Evolutionary conservation across 116 monocot species (phyloP).

Genomic region (Papilionanthe hybrid): DNA sequence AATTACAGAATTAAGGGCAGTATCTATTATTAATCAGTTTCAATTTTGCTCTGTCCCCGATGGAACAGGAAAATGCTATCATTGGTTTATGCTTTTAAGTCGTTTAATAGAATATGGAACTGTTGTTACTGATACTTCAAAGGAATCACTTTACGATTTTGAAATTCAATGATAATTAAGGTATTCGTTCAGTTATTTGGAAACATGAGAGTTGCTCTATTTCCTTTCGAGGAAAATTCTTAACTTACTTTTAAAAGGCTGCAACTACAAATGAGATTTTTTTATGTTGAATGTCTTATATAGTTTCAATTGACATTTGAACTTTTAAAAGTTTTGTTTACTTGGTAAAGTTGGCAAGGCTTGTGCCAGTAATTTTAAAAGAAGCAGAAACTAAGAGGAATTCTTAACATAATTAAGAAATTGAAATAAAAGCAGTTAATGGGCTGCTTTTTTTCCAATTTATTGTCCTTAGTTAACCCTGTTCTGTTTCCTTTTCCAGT

Average conservation of each 20-base stretch:
- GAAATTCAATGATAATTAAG: background rate
- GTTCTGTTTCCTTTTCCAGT: constrained; percentile 31
- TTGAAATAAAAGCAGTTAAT: background rate
- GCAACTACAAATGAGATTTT: no score
- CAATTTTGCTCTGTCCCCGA: background rate
- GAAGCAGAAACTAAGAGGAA: background rate
- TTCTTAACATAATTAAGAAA: no score
- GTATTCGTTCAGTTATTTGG: no score
- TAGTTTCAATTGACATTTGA: no score
- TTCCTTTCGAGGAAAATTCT: background rate
- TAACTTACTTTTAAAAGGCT: background rate
- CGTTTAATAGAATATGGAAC: background rate
- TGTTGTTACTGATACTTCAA: background rate
- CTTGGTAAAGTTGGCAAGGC: no score
- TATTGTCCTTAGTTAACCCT: background rate
- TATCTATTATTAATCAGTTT: background rate
- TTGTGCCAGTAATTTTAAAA: background rate
- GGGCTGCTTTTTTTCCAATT: background rate
- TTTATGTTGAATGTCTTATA: no score
- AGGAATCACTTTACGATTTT: background rate
- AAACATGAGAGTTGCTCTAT: no score
- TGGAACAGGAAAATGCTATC: background rate
- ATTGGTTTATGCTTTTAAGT: background rate
- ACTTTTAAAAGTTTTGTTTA: background rate
- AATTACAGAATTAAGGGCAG: background rate